Conservation (phyloP, 1,284 basidiomycete genomes). For the Xanthoconium separans region DNA sequence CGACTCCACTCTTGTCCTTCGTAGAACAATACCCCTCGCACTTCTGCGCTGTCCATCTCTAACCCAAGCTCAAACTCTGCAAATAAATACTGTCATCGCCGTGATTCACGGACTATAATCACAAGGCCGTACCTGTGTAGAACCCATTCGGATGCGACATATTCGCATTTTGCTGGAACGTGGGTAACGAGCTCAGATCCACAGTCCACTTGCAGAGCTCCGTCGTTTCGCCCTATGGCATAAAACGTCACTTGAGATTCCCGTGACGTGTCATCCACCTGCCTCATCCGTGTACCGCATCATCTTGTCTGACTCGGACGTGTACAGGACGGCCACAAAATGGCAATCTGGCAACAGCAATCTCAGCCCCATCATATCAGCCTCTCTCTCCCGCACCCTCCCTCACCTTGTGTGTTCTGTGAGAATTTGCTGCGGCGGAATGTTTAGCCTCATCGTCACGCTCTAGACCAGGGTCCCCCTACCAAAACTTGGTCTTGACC, state of each 20-base stretch:
- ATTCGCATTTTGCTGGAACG: conserved; percentile 67
- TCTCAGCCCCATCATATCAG: conserved; percentile 2
- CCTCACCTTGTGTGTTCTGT: conserved; percentile 58
- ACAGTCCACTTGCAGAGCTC: conserved; percentile 87
- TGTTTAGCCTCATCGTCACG: conserved; percentile 15
- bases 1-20: conserved; percentile 75
- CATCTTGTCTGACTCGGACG: conserved; percentile 66
- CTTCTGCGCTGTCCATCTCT: conserved; percentile 79
- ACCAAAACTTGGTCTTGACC: conserved; percentile 78
- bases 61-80: conserved; percentile 79
- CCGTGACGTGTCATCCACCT: conserved; percentile 23
- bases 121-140: conserved; percentile 59
- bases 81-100: neutral
- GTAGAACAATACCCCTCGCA: conserved; percentile 72
- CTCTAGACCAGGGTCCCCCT: conserved; percentile 23
- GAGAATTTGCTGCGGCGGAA: conserved; percentile 65
- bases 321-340: conserved; percentile 77
- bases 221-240: conserved; percentile 54
- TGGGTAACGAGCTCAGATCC: conserved; percentile 71
- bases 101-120: neutral
- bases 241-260: conserved; percentile 17
- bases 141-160: conserved; percentile 59
- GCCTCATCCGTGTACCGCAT: conserved; percentile 82
- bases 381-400: neutral
- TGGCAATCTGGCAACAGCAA: conserved; percentile 51